Evolutionary conservation across 371 early-diverging fungal genomes (phyloP).

Genomic region (Parasitella parasitica): DNA sequence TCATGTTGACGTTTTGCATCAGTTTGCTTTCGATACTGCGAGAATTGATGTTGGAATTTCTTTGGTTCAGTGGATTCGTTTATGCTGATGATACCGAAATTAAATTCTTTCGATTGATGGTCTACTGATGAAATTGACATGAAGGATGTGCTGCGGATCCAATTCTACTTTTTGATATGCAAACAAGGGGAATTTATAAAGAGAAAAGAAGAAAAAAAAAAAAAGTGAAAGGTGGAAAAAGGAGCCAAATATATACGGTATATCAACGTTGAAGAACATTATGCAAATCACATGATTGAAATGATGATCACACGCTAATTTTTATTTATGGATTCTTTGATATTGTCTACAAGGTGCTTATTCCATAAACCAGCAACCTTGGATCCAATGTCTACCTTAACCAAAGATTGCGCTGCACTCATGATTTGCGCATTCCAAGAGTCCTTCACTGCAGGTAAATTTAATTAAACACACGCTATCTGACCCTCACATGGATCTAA

Average conservation of each 20-base stretch:
- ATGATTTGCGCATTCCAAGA: constrained; percentile 43
- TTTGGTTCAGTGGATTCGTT: constrained; percentile 20
- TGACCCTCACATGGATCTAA: neutral
- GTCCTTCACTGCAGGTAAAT: constrained; percentile 27
- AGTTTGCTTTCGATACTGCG: neutral
- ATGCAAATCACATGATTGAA: constrained; percentile 9
- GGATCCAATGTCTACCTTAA: constrained; percentile 31
- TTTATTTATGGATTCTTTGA: constrained; percentile 10
- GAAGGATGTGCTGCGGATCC: too few relatives aligned
- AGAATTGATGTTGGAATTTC: neutral
- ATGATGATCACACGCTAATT: neutral
- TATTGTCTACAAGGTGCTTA: constrained; percentile 25
- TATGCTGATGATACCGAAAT: constrained; percentile 39
- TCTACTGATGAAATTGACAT: neutral
- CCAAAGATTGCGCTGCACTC: constrained; percentile 36
- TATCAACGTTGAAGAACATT: neutral
- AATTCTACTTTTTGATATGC: neutral
- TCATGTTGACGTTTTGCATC: neutral
- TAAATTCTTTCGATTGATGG: constrained; percentile 16
- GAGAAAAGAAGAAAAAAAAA: neutral
- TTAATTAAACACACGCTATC: neutral
- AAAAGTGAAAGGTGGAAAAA: neutral
- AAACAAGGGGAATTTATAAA: neutral
- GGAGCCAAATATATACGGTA: neutral
- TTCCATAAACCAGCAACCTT: constrained; percentile 29